Base-by-base conservation (phyloP, 169 alveolate genomes). In the Plasmodium coatneyi region DNA sequence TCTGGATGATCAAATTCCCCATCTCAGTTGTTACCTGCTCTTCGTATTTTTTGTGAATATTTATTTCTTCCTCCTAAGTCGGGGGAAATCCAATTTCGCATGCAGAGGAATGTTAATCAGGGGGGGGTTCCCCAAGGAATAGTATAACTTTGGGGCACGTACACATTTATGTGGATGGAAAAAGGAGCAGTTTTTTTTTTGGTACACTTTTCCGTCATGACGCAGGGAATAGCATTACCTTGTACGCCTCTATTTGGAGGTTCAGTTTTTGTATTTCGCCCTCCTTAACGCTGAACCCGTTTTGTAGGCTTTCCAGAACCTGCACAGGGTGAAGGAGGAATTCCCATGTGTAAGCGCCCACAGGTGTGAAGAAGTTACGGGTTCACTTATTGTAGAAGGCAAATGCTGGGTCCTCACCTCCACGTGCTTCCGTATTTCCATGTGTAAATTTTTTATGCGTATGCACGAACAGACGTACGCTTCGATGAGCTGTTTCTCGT, bases 41-140 rank as follows among this genome's bases (percentile, higher is more conserved):
- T 43, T 89, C 94, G 66, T 89, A 89, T 71, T 89, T 89, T 80
- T 89, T 89, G 52, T 89, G 94, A 34, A 89, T 89, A 70, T 89
- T 89, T 22, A 81, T 56, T 28, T 89, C 94, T 39, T 89, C 94
- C 74, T 89, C 94, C 94, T 89, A 5, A 0, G 46, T 32, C 5
- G 30, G 19, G 19, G 71, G 28, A 49, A 49, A 14, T 3, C 22
- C 60, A 49, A 49, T 49, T 49, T 49, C 60, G 60, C 14, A 49
- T 49, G 70, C 25, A 82, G 43, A 19, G 32, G 5, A 16, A 49
- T 49, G 25, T 49, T 3, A 49, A 49, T 16, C 60, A 10, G 12
- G 60, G 25, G 14, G 60, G 7, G 22, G 0, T 0, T 16, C 60
- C 60, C 60, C 60, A 0, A 12, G 60, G 1, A 2, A 16, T 49